Percentiles rank a stretch among this genome's conserved stretches.
Evolutionary conservation across 225 moss, liverwort and hornwort genomes (phyloP).

Genomic region (Sphagnum tenellum): DNA sequence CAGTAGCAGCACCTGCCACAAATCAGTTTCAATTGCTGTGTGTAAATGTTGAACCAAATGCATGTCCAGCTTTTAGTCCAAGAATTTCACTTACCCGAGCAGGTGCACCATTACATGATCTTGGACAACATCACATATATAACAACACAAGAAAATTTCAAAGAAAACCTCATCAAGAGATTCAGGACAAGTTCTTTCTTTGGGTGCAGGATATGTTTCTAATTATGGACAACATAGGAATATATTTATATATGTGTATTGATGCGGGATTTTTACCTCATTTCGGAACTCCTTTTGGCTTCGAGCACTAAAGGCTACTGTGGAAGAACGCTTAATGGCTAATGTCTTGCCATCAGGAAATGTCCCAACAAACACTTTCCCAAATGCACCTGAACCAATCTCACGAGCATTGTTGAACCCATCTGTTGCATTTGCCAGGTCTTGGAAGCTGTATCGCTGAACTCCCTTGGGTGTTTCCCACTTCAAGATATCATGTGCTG

Average conservation of each 20-base stretch:
- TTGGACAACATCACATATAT: no score
- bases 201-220: no score
- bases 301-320: slow-evolving; percentile 11
- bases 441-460: slow-evolving; percentile 31
- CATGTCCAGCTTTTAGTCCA: no score
- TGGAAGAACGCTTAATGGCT: slow-evolving; percentile 55
- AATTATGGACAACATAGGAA: background rate
- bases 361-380: slow-evolving; percentile 52
- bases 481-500: background rate
- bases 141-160: background rate
- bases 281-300: slow-evolving; percentile 40
- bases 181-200: background rate
- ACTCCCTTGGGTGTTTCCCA: slow-evolving; percentile 61
- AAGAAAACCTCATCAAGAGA: background rate
- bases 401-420: slow-evolving; percentile 41
- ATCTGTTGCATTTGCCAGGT: slow-evolving; percentile 34
- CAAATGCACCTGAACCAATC: slow-evolving; percentile 58
- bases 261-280: slow-evolving; percentile 24
- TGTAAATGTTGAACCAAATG: no score
- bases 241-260: background rate
- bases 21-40: no score
- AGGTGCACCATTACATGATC: no score
- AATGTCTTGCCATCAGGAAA: slow-evolving; percentile 31
- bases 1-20: no score
- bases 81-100: no score